Percentiles rank a stretch among this genome's conserved stretches.
Conservation (phyloP, 805 yeast genomes). For the Blastobotrys peoriensis region DNA sequence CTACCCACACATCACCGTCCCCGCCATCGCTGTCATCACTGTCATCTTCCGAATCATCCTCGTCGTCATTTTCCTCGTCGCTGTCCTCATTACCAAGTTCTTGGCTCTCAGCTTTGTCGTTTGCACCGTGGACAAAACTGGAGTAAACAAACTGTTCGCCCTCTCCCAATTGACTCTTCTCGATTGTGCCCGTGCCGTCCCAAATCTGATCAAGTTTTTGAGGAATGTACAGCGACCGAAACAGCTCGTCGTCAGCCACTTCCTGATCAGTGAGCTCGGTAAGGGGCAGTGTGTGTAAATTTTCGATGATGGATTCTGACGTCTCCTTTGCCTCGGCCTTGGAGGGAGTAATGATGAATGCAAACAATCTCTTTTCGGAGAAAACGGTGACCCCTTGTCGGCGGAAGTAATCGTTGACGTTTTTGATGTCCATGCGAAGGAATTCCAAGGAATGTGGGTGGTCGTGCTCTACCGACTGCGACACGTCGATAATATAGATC, state of each 20-base stretch:
- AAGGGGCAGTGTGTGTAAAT: constrained; percentile 22
- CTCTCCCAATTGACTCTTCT: constrained; percentile 70
- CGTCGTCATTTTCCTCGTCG: constrained; percentile 29
- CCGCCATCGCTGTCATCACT: constrained; percentile 33
- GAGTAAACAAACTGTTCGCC: constrained; percentile 62
- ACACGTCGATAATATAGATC: constrained; percentile 88
- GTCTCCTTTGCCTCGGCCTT: constrained; percentile 31
- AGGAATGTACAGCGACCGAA: constrained; percentile 75
- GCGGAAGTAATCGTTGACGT: constrained; percentile 82
- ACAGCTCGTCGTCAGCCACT: constrained; percentile 76
- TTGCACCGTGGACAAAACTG: constrained; percentile 23
- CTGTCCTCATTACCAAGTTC: constrained; percentile 19
- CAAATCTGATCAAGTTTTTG: constrained; percentile 50
- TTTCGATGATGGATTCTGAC: constrained; percentile 21
- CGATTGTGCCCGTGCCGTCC: constrained; percentile 64
- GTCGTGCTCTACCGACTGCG: constrained; percentile 96
- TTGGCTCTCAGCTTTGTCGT: constrained; percentile 27
- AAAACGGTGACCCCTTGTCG: constrained; percentile 64
- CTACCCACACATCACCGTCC: constrained; percentile 41
- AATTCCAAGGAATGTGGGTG: constrained; percentile 96
- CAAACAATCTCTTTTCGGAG: constrained; percentile 76
- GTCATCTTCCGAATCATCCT: constrained; percentile 29
- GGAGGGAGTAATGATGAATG: constrained; percentile 46
- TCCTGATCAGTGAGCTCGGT: constrained; percentile 34
- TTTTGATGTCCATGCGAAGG: constrained; percentile 94